Base-by-base conservation (phyloP, 2,329 filamentous ascomycete species). In the Colletotrichum nymphaeae region DNA sequence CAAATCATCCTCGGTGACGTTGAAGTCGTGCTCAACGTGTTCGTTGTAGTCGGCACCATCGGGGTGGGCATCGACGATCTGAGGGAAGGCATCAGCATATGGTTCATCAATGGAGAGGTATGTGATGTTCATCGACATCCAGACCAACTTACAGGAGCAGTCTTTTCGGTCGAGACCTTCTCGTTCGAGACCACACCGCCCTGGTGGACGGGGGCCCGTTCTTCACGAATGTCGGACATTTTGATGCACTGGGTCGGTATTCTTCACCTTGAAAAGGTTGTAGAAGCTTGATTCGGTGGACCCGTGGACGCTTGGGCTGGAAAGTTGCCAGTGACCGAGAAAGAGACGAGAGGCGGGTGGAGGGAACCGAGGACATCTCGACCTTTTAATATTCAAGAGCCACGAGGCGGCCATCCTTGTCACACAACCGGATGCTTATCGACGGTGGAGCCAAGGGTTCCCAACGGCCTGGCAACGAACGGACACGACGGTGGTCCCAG, bases 1-100 rank as follows among this genome's bases (percentile, higher is more conserved):
- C 9, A 87, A 79, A 73, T 87, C 85, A 59, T 85, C 81, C 75
- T 86, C 84, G 59, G 85, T 86, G 37, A 85, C 84, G 73, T 86
- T 85, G 67, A 86, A 57, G 46, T 76, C 76, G 26, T 63, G 76
- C 67, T 72, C 67, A n/a, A 68, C 72, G 63, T 68, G 63, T 46
- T 42, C 53, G n/a, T 72, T 56, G 22, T 62, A 67, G 1, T 68
- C 72, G 19, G 53, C 32, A 2, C 63, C 60, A 11, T 72, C 72
- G 19, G 63, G 46, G n/a, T 67, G 42, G 14, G 52, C 24, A 4
- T 74, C 69, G 58, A 72, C 65, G 52, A 60, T 26, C 68, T 72
- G 46, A 49, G 26, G n/a, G 42, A 24, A n/a, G 1, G 5, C 11
- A 14, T 70, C 32, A 73, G 56, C 16, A 49, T 11, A 42, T 5